A percentile compares a stretch with the other conserved stretches of the same genome.
These are phyloP conservation scores for Sporisorium graminicola DNA, from an alignment of 1,284 basidiomycete species.

Conservation along the genomic window DNA sequence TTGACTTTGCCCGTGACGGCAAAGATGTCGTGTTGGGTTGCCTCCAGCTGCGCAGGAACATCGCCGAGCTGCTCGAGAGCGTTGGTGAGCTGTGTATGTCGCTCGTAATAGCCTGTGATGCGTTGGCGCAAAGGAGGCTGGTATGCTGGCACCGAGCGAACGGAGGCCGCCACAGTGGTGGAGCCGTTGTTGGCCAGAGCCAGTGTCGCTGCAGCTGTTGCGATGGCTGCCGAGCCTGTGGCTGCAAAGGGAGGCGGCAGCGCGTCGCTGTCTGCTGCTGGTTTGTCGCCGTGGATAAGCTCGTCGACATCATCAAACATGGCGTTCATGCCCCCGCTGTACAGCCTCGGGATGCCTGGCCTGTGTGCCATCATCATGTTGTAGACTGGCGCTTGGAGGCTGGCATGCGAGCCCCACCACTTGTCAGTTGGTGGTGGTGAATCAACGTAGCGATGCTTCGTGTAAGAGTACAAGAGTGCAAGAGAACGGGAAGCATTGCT, in stretches of 20 bases:
- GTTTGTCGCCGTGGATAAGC: constrained; percentile 7
- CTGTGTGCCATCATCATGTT: constrained; percentile 33
- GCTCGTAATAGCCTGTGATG: constrained; percentile 25
- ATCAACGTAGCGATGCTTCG: too few relatives aligned
- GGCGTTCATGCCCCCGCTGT: constrained; percentile 28
- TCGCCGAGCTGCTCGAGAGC: constrained; percentile 31
- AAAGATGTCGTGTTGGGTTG: constrained; percentile 36
- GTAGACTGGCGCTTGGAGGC: neutral
- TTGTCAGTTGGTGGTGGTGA: neutral
- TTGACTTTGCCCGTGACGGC: constrained; percentile 41
- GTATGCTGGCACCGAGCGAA: constrained; percentile 37
- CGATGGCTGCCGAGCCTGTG: constrained; percentile 12
- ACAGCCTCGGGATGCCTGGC: constrained; percentile 26
- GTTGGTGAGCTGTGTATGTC: constrained; percentile 36
- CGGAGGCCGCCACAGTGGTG: constrained; percentile 15
- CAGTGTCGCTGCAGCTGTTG: constrained; percentile 33
- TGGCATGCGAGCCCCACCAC: neutral
- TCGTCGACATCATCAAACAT: constrained; percentile 43
- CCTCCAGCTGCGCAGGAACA: constrained; percentile 30
- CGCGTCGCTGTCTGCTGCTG: neutral
- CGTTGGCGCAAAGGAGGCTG: constrained; percentile 34
- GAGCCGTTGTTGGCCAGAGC: constrained; percentile 12
- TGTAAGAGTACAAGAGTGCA: too few relatives aligned
- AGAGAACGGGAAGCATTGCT: too few relatives aligned
- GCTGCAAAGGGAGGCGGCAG: constrained; percentile 26